Percentiles rank a stretch among this genome's conserved stretches.
These are phyloP conservation scores for Chaetoceros muelleri DNA, from an alignment of 108 stramenopile genomes.

Conservation along the genomic window DNA sequence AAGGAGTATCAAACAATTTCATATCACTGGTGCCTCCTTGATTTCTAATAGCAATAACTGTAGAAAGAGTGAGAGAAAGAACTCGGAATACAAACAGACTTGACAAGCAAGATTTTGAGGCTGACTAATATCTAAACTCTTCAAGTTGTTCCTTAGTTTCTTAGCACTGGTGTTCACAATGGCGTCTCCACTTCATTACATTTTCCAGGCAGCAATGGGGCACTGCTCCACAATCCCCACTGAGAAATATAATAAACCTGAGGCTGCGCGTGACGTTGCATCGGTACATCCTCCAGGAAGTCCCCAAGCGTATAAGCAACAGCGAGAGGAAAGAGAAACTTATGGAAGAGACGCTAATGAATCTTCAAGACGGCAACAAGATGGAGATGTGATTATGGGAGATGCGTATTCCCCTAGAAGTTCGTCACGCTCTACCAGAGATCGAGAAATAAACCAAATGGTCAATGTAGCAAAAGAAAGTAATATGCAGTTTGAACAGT, in stretches of 20 bases:
- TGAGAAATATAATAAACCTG: constrained; percentile 9
- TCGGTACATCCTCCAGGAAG: background rate
- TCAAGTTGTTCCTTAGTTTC: too few species aligned
- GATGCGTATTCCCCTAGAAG: background rate
- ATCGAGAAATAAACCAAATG: background rate
- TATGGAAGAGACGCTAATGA: background rate
- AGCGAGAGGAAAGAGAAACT: background rate
- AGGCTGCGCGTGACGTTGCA: background rate
- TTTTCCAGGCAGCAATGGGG: constrained; percentile 64
- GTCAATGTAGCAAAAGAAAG: background rate
- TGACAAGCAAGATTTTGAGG: too few species aligned
- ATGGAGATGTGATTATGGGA: background rate
- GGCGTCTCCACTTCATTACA: constrained; percentile 11
- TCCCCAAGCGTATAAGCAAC: background rate
- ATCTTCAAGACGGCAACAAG: background rate
- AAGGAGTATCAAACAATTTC: too few species aligned
- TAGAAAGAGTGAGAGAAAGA: too few species aligned
- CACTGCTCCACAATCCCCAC: constrained; percentile 62
- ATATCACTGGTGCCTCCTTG: too few species aligned
- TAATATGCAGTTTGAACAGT: background rate
- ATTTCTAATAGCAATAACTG: too few species aligned
- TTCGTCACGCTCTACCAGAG: background rate
- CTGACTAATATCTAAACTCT: too few species aligned
- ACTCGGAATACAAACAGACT: too few species aligned
- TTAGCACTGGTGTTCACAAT: too few species aligned